Percentiles rank a stretch among this genome's conserved stretches.
These are phyloP conservation scores for Vairimorpha ceranae DNA, from an alignment of 371 early-diverging fungal species.

Conservation along the genomic window DNA sequence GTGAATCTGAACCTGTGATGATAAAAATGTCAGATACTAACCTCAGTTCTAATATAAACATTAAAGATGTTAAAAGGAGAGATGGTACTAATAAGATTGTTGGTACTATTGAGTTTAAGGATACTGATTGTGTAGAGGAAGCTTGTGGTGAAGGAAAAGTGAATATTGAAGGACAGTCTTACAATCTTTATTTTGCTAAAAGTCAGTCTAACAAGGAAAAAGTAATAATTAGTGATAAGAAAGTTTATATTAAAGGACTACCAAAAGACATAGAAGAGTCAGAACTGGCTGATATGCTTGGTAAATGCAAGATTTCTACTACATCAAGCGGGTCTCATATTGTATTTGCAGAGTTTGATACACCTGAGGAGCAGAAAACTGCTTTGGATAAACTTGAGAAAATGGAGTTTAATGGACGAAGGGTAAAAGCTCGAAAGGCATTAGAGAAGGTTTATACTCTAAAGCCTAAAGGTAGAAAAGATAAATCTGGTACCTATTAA, in stretches of 20 bases:
- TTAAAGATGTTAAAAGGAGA: conserved; percentile 4
- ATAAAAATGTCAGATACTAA: conserved; percentile 37
- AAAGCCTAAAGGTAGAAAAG: not conserved
- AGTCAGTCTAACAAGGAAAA: conserved; percentile 7
- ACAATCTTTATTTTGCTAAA: conserved; percentile 13
- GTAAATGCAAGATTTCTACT: conserved; percentile 37
- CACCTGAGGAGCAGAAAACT: conserved; percentile 1
- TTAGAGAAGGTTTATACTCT: conserved; percentile 17
- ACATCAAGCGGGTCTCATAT: not conserved
- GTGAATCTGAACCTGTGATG: conserved; percentile 45
- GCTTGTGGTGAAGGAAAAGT: conserved; percentile 1
- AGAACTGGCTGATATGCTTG: conserved; percentile 18
- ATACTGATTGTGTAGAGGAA: conserved; percentile 10
- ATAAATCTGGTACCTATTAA: not conserved
- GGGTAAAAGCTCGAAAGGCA: conserved; percentile 13
- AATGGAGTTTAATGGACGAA: conserved; percentile 9
- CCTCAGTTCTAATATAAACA: conserved; percentile 23
- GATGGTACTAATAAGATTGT: not conserved
- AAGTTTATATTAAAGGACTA: conserved; percentile 31
- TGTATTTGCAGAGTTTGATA: conserved; percentile 33
- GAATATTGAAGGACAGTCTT: not conserved
- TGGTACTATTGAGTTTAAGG: conserved; percentile 31
- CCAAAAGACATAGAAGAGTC: conserved; percentile 18
- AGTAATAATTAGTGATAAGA: conserved; percentile 18
- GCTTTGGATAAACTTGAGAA: conserved; percentile 21